Evolutionary conservation across 2,329 filamentous ascomycete genomes (phyloP).

Genomic region (Diplodia scrobiculata): DNA sequence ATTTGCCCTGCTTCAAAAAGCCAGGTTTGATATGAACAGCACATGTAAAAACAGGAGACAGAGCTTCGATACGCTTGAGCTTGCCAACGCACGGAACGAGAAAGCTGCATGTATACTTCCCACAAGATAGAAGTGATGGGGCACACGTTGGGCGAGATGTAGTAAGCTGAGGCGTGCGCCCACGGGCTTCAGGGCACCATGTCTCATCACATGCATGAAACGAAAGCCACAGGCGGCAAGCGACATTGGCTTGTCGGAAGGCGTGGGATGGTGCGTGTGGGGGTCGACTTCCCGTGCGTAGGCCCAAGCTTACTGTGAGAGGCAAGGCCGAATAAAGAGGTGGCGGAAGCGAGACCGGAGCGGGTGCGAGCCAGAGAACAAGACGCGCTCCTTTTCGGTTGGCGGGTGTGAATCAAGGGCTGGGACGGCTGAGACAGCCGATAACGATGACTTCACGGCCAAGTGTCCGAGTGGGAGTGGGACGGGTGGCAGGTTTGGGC

Average conservation of each 20-base stretch:
- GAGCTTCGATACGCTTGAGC: too few species aligned
- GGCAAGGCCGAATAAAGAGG: too few species aligned
- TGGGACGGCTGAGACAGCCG: not conserved
- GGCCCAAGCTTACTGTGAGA: not conserved
- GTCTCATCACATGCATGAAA: too few species aligned
- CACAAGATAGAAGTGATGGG: too few species aligned
- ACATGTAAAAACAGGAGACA: too few species aligned
- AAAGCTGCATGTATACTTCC: too few species aligned
- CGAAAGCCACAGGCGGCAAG: constrained; percentile 20
- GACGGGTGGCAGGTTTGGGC: not conserved
- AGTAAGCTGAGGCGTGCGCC: too few species aligned
- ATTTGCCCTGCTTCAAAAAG: not conserved
- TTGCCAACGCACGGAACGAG: too few species aligned
- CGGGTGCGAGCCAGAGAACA: not conserved
- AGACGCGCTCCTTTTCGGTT: not conserved
- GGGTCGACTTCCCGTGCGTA: constrained; percentile 11
- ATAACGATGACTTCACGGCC: constrained; percentile 2
- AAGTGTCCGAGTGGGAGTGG: not conserved
- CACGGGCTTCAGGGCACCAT: too few species aligned
- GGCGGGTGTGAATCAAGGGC: not conserved
- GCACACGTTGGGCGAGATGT: too few species aligned
- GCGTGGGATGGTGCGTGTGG: constrained; percentile 13
- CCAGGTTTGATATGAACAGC: too few species aligned
- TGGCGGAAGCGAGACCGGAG: constrained; percentile 15
- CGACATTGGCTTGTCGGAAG: constrained; percentile 10